Evolutionary conservation across 805 yeast species (phyloP).

Genomic region (Spathaspora passalidarum): DNA sequence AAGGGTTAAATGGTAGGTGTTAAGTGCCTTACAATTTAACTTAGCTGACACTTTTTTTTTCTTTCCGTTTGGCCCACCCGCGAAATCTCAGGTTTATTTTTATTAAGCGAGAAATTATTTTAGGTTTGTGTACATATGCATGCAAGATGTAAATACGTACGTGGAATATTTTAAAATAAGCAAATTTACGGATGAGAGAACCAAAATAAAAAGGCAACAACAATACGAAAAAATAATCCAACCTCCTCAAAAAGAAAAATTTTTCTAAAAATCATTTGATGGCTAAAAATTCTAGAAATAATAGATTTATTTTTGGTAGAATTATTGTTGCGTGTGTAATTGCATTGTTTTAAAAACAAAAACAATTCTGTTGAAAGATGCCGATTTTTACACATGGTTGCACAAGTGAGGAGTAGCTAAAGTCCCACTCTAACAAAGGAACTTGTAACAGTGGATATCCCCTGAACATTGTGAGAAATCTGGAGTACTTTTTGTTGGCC

Average conservation of each 20-base stretch:
- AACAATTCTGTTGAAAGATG: background rate
- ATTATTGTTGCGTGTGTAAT: background rate
- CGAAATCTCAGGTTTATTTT: background rate
- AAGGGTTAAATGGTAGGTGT: too few relatives aligned
- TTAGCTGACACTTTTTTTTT: too few relatives aligned
- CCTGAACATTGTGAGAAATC: background rate
- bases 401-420: background rate
- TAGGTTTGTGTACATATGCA: slow-evolving; percentile 3
- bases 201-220: background rate
- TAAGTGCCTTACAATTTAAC: too few relatives aligned
- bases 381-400: background rate
- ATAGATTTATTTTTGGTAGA: background rate
- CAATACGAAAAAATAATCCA: background rate
- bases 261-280: background rate
- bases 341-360: background rate
- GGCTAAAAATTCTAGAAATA: background rate
- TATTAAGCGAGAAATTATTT: slow-evolving; percentile 1
- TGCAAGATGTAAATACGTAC: background rate
- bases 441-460: too few relatives aligned
- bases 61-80: background rate
- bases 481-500: background rate
- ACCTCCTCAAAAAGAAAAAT: background rate
- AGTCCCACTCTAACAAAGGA: background rate
- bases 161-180: slow-evolving; percentile 1
- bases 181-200: slow-evolving; percentile 2